Conservation (phyloP, 345 rosid species). For the Lepidium sativum region DNA sequence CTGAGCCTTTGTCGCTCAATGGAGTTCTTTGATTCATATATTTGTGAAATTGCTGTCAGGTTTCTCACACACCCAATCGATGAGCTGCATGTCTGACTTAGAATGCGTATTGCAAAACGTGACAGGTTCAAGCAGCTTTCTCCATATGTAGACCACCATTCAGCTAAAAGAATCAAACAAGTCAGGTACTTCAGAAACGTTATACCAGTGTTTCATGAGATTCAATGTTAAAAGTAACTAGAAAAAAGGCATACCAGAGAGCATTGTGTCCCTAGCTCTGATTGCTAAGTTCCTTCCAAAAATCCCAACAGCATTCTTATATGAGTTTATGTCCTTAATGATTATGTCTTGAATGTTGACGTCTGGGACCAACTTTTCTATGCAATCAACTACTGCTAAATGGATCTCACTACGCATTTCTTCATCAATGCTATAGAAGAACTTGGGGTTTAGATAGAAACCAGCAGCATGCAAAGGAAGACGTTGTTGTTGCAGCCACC, state of each 20-base stretch:
- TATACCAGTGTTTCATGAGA: neutral
- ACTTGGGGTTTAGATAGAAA: slow-evolving; percentile 86
- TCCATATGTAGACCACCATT: slow-evolving; percentile 97
- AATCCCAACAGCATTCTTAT: slow-evolving; percentile 74
- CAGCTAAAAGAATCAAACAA: slow-evolving; percentile 41
- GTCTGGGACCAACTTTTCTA: slow-evolving; percentile 76
- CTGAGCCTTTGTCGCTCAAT: slow-evolving; percentile 63
- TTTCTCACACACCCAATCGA: slow-evolving; percentile 29
- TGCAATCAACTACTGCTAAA: slow-evolving; percentile 75
- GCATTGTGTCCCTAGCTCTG: slow-evolving; percentile 71
- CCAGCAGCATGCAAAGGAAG: slow-evolving; percentile 87
- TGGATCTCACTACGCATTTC: slow-evolving; percentile 52
- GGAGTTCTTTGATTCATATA: slow-evolving; percentile 55
- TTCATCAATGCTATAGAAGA: slow-evolving; percentile 66
- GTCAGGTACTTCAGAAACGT: neutral
- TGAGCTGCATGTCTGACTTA: slow-evolving; percentile 75
- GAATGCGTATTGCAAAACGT: slow-evolving; percentile 69
- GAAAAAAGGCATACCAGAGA: slow-evolving; percentile 43
- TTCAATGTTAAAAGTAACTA: neutral
- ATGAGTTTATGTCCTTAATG: slow-evolving; percentile 53
- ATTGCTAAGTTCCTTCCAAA: slow-evolving; percentile 88
- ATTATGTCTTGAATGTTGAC: slow-evolving; percentile 61
- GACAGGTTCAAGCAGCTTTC: slow-evolving; percentile 88
- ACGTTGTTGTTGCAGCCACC: slow-evolving; percentile 68
- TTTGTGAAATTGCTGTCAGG: slow-evolving; percentile 34